A percentile compares a stretch with the other conserved stretches of the same genome.
Evolutionary conservation across 108 stramenopile species (phyloP).

Genomic region (Fragilaria crotonensis): DNA sequence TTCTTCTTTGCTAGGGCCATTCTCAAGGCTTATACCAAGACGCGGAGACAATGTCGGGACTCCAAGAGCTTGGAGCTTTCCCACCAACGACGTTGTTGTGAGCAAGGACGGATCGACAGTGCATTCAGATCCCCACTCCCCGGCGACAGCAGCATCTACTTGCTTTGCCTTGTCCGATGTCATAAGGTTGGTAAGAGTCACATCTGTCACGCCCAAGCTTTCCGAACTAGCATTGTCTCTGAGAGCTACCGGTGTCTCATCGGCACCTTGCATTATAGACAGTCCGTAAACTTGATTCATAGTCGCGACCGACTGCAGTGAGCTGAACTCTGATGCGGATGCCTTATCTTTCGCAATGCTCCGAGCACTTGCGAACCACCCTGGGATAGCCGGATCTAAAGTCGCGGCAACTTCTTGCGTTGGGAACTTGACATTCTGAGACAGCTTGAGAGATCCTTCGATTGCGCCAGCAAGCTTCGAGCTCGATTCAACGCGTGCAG

Average conservation of each 20-base stretch:
- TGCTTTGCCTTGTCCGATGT: conserved; percentile 17
- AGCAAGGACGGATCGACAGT: conserved; percentile 48
- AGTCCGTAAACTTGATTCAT: conserved; percentile 47
- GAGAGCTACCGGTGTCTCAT: background rate
- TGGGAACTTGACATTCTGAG: conserved; percentile 46
- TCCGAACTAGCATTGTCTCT: background rate
- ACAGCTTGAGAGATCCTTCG: conserved; percentile 43
- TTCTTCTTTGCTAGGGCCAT: conserved; percentile 13
- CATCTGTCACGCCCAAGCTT: background rate
- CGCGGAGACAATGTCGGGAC: conserved; percentile 69
- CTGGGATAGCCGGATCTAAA: conserved; percentile 12
- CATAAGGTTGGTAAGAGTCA: background rate
- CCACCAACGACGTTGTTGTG: conserved; percentile 50
- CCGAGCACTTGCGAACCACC: conserved; percentile 30
- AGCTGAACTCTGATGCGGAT: conserved; percentile 16
- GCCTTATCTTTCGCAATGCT: conserved; percentile 1
- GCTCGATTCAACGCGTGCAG: conserved; percentile 5
- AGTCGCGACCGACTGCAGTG: conserved; percentile 38
- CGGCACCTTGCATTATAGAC: conserved; percentile 32
- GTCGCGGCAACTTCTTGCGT: conserved; percentile 11
- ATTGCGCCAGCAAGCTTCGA: conserved; percentile 9
- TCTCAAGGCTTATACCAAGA: conserved; percentile 28
- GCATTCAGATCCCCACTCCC: conserved; percentile 76
- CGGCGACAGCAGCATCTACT: conserved; percentile 53
- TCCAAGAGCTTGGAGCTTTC: conserved; percentile 56